Percentiles rank a stretch among this genome's conserved stretches.
Evolutionary conservation across 78 protist genomes (phyloP).

Genomic region (Dictyostelium firmibasis): DNA sequence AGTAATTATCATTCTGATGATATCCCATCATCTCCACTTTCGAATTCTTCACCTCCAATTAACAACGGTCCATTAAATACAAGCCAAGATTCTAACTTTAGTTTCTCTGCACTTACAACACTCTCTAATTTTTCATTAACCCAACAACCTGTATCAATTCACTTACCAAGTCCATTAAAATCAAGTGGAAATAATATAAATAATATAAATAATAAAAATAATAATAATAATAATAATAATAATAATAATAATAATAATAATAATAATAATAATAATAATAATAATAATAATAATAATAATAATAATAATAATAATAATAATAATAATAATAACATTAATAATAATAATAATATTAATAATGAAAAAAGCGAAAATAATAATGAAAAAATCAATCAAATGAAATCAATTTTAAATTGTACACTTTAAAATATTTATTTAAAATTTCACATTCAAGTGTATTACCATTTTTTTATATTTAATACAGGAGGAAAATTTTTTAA

Average conservation of each 20-base stretch:
- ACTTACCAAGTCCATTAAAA: neutral
- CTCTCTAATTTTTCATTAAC: slow-evolving; percentile 10
- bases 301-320: too few species aligned
- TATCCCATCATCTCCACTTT: neutral
- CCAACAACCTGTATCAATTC: neutral
- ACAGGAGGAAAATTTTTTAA: too few species aligned
- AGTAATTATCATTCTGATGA: slow-evolving; percentile 13
- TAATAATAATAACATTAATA: too few species aligned
- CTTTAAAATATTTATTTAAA: neutral
- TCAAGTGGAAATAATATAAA: neutral
- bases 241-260: neutral
- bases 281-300: neutral
- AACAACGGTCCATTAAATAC: neutral
- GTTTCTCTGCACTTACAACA: neutral
- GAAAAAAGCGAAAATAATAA: neutral
- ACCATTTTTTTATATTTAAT: neutral
- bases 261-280: neutral
- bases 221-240: neutral
- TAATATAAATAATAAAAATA: neutral
- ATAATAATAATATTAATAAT: neutral
- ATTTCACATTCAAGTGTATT: neutral
- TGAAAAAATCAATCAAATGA: slow-evolving; percentile 28
- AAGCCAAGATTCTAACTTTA: neutral
- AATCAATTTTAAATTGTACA: slow-evolving; percentile 39
- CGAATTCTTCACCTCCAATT: neutral